A percentile compares a stretch with the other conserved stretches of the same genome.
Conservation (phyloP, 2,329 filamentous ascomycete genomes). For the Arthroderma sp. region DNA sequence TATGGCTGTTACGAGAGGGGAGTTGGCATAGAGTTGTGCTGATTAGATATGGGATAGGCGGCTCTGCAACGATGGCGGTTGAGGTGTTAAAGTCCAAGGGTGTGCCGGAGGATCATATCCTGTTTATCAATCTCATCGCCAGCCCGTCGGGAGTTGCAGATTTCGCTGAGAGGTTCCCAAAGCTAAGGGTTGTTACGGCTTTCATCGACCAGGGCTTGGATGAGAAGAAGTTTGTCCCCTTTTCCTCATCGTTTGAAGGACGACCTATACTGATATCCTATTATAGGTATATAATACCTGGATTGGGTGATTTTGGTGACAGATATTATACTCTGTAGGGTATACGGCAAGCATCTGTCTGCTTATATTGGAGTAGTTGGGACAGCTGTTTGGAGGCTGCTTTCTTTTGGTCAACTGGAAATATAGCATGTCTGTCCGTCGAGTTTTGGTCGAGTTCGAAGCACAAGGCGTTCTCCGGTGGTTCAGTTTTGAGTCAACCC, state of each 20-base stretch:
- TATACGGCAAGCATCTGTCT: background rate
- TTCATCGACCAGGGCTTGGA: constrained; percentile 95
- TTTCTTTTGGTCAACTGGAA: background rate
- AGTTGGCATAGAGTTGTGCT: background rate
- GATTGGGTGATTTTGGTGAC: constrained; percentile 89
- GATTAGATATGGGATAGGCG: constrained; percentile 45
- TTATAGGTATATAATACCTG: constrained; percentile 81
- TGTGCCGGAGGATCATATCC: constrained; percentile 85
- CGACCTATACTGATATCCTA: constrained; percentile 9
- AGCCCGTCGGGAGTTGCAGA: constrained; percentile 83
- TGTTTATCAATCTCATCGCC: constrained; percentile 96
- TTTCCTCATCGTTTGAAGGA: constrained; percentile 7
- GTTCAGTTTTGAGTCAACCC: background rate
- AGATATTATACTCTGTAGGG: constrained; percentile 77
- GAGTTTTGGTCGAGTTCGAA: background rate
- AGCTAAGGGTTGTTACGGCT: constrained; percentile 80
- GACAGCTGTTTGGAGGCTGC: background rate
- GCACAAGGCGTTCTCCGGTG: background rate
- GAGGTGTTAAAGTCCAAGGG: constrained; percentile 81
- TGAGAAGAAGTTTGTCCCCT: constrained; percentile 72
- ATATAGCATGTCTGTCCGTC: background rate
- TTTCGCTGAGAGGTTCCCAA: constrained; percentile 81
- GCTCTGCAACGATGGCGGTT: constrained; percentile 92
- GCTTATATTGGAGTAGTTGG: background rate
- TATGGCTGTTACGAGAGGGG: background rate